A percentile compares a stretch with the other conserved stretches of the same genome.
phyloP scores from a whole-genome alignment of 1,284 basidiomycete species.

The Trametes sp. region DNA sequence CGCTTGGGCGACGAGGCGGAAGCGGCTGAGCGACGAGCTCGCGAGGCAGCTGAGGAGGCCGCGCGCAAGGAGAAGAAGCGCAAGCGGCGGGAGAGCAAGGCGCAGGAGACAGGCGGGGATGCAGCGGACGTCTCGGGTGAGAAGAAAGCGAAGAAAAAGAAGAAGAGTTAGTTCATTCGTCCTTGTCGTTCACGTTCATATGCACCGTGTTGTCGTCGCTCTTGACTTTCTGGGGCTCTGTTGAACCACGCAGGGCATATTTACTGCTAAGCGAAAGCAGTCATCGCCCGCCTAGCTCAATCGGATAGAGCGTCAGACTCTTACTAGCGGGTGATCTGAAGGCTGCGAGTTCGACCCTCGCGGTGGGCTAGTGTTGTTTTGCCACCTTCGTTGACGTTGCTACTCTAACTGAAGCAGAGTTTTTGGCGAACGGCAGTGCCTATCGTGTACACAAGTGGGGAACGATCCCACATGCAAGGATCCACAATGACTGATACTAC shows the following conservation, averaged over 20 bases:
- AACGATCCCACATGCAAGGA: too few species aligned
- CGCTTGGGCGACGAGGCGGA: constrained; percentile 42
- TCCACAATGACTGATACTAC: too few species aligned
- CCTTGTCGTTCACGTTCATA: too few species aligned
- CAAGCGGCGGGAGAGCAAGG: constrained; percentile 39
- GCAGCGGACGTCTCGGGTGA: constrained; percentile 38
- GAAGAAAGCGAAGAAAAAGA: constrained; percentile 47
- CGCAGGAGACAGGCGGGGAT: constrained; percentile 37
- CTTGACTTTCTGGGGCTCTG: too few species aligned
- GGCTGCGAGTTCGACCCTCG: constrained; percentile 93
- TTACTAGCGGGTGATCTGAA: constrained; percentile 60
- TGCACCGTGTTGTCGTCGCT: too few species aligned
- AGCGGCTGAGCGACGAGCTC: constrained; percentile 37
- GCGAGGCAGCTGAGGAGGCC: constrained; percentile 40
- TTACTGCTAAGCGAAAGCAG: too few species aligned
- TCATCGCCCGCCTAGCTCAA: constrained; percentile 57
- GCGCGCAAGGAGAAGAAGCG: constrained; percentile 42
- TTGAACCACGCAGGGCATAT: too few species aligned
- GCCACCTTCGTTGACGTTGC: background rate
- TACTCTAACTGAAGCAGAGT: background rate
- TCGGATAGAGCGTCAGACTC: constrained; percentile 89
- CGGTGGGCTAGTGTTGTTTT: constrained; percentile 70
- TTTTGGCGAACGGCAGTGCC: background rate
- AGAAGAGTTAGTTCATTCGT: constrained; percentile 43
- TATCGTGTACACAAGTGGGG: too few species aligned